Conservation (phyloP, 768 basidiomycete genomes). For the Mycena filopes region DNA sequence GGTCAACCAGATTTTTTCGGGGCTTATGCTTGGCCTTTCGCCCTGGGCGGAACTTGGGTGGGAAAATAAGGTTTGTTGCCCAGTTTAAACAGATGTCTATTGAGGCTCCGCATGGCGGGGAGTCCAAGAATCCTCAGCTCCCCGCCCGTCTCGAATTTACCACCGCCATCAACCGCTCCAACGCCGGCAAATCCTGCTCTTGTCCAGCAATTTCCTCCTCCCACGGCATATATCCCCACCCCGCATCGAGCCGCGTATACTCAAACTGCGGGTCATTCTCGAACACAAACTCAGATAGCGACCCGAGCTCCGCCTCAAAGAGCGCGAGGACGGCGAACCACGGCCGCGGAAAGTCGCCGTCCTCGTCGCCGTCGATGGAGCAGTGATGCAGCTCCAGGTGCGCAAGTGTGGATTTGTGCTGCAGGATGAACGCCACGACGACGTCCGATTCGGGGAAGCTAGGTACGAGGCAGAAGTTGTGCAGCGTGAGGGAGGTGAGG, state of each 20-base stretch:
- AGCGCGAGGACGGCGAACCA: constrained; percentile 12
- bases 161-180: constrained; percentile 44
- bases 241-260: constrained; percentile 1
- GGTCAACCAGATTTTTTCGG: too few species aligned
- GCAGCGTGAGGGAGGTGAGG: not conserved
- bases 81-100: too few species aligned
- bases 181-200: not conserved
- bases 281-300: constrained; percentile 8
- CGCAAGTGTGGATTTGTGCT: constrained; percentile 6
- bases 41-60: too few species aligned
- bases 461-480: not conserved
- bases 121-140: too few species aligned
- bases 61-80: too few species aligned
- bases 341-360: not conserved
- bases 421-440: not conserved
- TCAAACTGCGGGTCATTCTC: not conserved
- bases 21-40: too few species aligned
- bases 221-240: not conserved
- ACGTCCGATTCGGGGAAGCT: not conserved
- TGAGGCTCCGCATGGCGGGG: too few species aligned
- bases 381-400: constrained; percentile 4
- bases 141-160: not conserved
- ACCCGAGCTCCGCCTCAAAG: constrained; percentile 1
- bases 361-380: constrained; percentile 12
- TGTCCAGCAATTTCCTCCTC: not conserved